Base-by-base conservation (phyloP, 352 stramenopile species). In the Phytophthora pistaciae region DNA sequence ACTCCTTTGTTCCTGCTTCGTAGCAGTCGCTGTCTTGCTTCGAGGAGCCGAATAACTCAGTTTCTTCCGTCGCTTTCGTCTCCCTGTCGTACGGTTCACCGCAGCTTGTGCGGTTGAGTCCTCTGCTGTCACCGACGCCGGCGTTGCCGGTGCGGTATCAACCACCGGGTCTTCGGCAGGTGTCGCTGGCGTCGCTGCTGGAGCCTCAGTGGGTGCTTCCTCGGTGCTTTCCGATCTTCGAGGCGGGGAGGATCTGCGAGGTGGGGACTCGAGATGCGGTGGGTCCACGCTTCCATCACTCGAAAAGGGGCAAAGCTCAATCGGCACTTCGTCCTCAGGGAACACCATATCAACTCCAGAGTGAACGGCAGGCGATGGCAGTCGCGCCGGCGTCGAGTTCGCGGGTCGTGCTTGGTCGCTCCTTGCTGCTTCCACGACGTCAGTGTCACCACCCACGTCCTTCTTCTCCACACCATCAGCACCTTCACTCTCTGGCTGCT, bases 41-140 rank as follows among this genome's bases (percentile, higher is more conserved):
- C 71, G 66, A 40, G 67, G 11, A 27, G 38, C 63, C 13, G 75
- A 79, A 62, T 73, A 88, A 36, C 53, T 78, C 23, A 79, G 54
- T 60, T 76, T 83, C 57, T 85, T 91, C 42, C 64, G 78, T 14
- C 83, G 83, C 33, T 85, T 89, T 46, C 83, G 75, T 56, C 75
- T 84, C 29, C 64, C 42, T 16, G 62, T 55, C 1, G 29, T 36
- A 33, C 60, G 57, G 50, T 55, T 64, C 0, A 56, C 52, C 23
- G 25, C 23, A 21, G 6, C 66, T 57, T 42, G 38, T 38, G 46
- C 58, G 1, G 33, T 31, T 25, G 52, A 57, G 16, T 72, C 55
- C 6, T 67, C 70, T 59, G 56, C 50, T 56, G 56, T 72, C 29
- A 66, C 42, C 5, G 59, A 63, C 36, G 49, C 29, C 20, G 42